These are phyloP conservation scores for Coniferiporia sulphurascens DNA, from an alignment of 1,284 basidiomycete species.

Conservation along the genomic window DNA sequence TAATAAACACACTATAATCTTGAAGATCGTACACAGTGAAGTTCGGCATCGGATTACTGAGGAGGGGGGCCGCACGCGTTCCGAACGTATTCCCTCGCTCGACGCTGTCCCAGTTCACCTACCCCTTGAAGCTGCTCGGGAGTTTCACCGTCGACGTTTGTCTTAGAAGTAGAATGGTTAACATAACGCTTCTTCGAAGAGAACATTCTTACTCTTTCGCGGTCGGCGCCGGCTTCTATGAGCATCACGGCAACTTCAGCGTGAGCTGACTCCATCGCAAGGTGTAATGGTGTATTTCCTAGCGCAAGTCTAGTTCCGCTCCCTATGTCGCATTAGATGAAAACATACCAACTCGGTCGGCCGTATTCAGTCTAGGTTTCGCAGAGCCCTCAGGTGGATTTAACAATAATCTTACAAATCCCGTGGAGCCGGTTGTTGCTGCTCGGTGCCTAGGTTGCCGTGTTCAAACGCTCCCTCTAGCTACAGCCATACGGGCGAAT, in stretches of 20 bases:
- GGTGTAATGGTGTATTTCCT: slow-evolving; percentile 94
- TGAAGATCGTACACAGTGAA: too few species aligned
- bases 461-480: slow-evolving; percentile 20
- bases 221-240: slow-evolving; percentile 91
- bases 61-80: slow-evolving; percentile 58
- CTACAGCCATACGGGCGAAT: slow-evolving; percentile 19
- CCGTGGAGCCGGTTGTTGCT: slow-evolving; percentile 88
- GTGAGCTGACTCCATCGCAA: slow-evolving; percentile 92
- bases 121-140: slow-evolving; percentile 86
- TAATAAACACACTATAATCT: too few species aligned
- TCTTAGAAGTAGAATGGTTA: slow-evolving; percentile 36
- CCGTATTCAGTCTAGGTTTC: slow-evolving; percentile 83
- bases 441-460: slow-evolving; percentile 72
- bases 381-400: slow-evolving; percentile 67
- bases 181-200: not conserved
- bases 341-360: slow-evolving; percentile 73
- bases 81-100: slow-evolving; percentile 69
- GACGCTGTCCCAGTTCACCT: slow-evolving; percentile 80
- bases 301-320: slow-evolving; percentile 20
- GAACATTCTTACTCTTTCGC: slow-evolving; percentile 63
- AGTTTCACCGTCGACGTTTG: slow-evolving; percentile 76
- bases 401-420: slow-evolving; percentile 78
- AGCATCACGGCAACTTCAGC: slow-evolving; percentile 84
- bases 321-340: slow-evolving; percentile 3
- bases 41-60: slow-evolving; percentile 11